Conservation (phyloP, 345 rosid species). For the Limnanthes douglasii region DNA sequence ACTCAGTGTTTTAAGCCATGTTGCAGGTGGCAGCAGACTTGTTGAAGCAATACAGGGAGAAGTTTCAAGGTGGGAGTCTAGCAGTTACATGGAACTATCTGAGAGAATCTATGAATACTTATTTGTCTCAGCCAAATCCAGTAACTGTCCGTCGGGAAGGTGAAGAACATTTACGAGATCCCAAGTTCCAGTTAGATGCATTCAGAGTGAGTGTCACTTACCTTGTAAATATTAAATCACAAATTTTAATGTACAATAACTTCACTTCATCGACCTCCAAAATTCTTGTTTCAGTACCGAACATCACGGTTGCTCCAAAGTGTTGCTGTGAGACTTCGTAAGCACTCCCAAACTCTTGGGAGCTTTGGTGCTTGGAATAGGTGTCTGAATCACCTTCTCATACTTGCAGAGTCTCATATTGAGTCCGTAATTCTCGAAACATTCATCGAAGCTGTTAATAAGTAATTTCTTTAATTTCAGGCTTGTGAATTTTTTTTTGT, state of each 20-base stretch:
- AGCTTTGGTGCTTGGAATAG: slow-evolving; percentile 95
- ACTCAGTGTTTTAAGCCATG: neutral
- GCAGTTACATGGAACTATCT: slow-evolving; percentile 92
- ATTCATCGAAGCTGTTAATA: slow-evolving; percentile 81
- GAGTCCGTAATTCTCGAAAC: slow-evolving; percentile 85
- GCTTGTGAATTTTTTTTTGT: no score
- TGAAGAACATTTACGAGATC: slow-evolving; percentile 79
- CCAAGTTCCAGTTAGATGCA: slow-evolving; percentile 92
- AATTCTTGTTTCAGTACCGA: slow-evolving; percentile 50
- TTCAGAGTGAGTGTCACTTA: slow-evolving; percentile 52
- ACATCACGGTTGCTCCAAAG: slow-evolving; percentile 91
- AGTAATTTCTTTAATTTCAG: no score
- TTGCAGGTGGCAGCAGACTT: slow-evolving; percentile 87
- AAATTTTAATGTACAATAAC: neutral
- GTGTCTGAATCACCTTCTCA: slow-evolving; percentile 95
- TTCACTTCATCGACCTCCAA: neutral
- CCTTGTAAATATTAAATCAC: neutral
- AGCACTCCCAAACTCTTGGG: slow-evolving; percentile 78
- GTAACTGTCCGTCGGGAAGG: slow-evolving; percentile 95
- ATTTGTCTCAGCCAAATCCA: slow-evolving; percentile 92
- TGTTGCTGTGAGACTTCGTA: slow-evolving; percentile 62
- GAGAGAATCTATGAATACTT: slow-evolving; percentile 82
- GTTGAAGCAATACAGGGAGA: slow-evolving; percentile 77
- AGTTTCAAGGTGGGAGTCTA: slow-evolving; percentile 87
- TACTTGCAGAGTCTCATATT: slow-evolving; percentile 92